Percentiles rank a stretch among this genome's conserved stretches.
phyloP scores from a whole-genome alignment of 1,284 basidiomycete species.

The Leccinum glutinopallens region DNA sequence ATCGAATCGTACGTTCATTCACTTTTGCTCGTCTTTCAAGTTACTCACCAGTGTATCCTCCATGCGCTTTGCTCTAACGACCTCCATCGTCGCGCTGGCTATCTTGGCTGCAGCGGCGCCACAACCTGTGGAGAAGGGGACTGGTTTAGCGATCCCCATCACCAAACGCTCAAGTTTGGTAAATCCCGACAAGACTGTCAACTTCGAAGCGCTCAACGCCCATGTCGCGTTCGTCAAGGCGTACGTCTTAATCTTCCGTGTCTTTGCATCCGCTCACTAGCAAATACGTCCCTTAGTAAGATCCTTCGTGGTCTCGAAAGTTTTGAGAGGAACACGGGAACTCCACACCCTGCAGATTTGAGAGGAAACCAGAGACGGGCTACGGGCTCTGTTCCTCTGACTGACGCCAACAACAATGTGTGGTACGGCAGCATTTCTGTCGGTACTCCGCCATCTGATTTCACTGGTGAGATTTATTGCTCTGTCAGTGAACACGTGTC shows the following conservation, averaged over 20 bases:
- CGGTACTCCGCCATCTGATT: slow-evolving; percentile 23
- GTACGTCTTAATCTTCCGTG: slow-evolving; percentile 16
- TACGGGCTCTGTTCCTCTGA: slow-evolving; percentile 20
- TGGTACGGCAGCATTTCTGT: slow-evolving; percentile 27
- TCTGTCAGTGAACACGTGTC: background rate
- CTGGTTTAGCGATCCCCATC: slow-evolving; percentile 17
- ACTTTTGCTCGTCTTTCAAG: background rate
- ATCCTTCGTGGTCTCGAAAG: slow-evolving; percentile 14
- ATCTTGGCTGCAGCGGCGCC: slow-evolving; percentile 12
- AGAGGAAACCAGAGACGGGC: background rate
- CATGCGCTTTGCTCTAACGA: slow-evolving; percentile 16
- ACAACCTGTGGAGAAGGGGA: background rate
- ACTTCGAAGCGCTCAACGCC: slow-evolving; percentile 13
- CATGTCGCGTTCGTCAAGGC: slow-evolving; percentile 17
- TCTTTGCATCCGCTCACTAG: background rate
- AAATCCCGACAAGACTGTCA: slow-evolving; percentile 16
- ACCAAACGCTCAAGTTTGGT: slow-evolving; percentile 20
- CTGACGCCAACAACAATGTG: slow-evolving; percentile 8
- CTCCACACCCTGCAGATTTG: slow-evolving; percentile 9
- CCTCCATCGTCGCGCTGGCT: slow-evolving; percentile 10
- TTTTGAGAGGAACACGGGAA: slow-evolving; percentile 22
- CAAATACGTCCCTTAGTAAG: slow-evolving; percentile 20
- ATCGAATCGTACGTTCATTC: background rate
- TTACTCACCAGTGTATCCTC: background rate
- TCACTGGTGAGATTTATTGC: slow-evolving; percentile 16